A percentile compares a stretch with the other conserved stretches of the same genome.
These are phyloP conservation scores for Saccharomycodes ludwigii DNA, from an alignment of 805 yeast species.

Conservation along the genomic window DNA sequence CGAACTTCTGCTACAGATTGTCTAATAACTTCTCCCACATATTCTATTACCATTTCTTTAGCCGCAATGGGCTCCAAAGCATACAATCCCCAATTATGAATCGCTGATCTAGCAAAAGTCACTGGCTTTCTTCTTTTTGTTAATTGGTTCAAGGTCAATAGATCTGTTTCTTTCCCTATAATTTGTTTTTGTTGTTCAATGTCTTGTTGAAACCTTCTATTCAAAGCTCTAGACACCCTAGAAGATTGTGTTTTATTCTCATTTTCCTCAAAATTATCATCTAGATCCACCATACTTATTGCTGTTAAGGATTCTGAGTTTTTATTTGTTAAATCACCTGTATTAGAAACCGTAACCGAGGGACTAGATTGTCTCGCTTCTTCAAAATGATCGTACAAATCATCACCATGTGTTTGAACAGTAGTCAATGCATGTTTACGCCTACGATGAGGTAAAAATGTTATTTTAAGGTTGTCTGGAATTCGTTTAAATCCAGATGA, in stretches of 20 bases:
- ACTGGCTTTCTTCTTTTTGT: conserved; percentile 88
- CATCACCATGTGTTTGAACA: conserved; percentile 49
- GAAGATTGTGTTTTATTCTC: conserved; percentile 43
- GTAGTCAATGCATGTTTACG: conserved; percentile 60
- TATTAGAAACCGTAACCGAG: too few species aligned
- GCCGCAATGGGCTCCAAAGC: conserved; percentile 95
- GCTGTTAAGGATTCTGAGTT: background rate
- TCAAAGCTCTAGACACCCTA: conserved; percentile 74
- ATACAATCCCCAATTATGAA: conserved; percentile 96
- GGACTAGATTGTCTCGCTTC: background rate
- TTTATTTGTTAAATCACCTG: too few species aligned
- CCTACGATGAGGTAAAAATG: conserved; percentile 74
- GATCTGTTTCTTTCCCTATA: conserved; percentile 71
- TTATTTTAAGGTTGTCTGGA: conserved; percentile 58
- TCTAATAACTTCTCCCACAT: conserved; percentile 88
- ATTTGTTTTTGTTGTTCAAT: conserved; percentile 68
- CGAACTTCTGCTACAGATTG: conserved; percentile 91
- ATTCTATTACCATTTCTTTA: conserved; percentile 94
- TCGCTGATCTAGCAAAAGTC: conserved; percentile 92
- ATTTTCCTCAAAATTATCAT: conserved; percentile 5
- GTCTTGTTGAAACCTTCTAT: conserved; percentile 82
- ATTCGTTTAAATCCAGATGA: conserved; percentile 67
- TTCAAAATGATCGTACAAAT: conserved; percentile 22
- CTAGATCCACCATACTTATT: background rate
- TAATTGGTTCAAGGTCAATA: conserved; percentile 72